These are phyloP conservation scores for Magnaporthiopsis rhizophila DNA, from an alignment of 2,329 filamentous ascomycete species.

Conservation along the genomic window DNA sequence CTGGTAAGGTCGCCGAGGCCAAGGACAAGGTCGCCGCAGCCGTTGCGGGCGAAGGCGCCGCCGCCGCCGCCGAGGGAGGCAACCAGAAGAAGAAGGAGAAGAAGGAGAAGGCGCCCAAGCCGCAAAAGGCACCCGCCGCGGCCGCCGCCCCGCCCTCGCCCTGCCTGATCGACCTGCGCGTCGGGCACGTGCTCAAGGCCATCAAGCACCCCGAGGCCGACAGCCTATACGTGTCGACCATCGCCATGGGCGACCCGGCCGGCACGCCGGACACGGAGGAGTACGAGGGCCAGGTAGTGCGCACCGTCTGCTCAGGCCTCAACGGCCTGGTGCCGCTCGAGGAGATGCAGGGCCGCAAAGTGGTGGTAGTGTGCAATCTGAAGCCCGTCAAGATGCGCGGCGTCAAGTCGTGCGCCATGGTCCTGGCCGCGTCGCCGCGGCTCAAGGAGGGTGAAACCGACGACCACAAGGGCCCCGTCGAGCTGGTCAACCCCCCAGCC, in stretches of 20 bases:
- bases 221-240: conserved; percentile 89
- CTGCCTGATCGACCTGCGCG: conserved; percentile 83
- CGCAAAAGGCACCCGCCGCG: conserved; percentile 55
- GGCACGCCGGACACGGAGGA: conserved; percentile 84
- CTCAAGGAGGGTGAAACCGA: conserved; percentile 74
- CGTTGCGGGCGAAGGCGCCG: conserved; percentile 24
- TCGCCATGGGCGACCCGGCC: conserved; percentile 82
- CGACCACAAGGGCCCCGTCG: conserved; percentile 82
- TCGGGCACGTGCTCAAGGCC: conserved; percentile 95
- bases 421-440: conserved; percentile 85
- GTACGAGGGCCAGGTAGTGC: conserved; percentile 83
- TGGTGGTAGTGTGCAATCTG: conserved; percentile 92
- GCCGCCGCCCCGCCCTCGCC: conserved; percentile 77
- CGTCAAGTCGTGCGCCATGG: conserved; percentile 73
- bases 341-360: conserved; percentile 95
- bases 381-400: conserved; percentile 99
- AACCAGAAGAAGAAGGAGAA: conserved; percentile 89
- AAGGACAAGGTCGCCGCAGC: conserved; percentile 41
- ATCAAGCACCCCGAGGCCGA: conserved; percentile 95
- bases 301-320: conserved; percentile 93
- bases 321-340: conserved; percentile 88
- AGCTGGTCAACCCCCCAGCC: conserved; percentile 78
- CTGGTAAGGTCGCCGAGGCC: conserved; percentile 37
- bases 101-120: conserved; percentile 80
- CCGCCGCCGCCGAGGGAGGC: conserved; percentile 16